Base-by-base conservation (phyloP, 768 basidiomycete genomes). In the Tubosaeta brunneosetosa region DNA sequence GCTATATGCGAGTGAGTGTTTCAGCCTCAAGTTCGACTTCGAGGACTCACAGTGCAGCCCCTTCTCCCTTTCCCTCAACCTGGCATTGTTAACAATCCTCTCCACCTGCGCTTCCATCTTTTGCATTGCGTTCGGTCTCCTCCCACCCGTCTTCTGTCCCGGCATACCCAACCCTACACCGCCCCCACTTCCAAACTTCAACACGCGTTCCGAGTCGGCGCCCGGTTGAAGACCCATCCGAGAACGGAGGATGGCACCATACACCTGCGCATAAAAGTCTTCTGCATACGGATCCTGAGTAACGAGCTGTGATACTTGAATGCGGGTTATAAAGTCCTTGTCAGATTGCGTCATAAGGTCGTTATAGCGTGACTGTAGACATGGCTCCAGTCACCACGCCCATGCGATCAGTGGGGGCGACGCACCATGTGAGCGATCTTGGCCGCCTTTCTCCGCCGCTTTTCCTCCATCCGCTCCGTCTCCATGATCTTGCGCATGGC, bases 241-340 rank as follows among this genome's bases (percentile, higher is more conserved):
- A 36, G 88, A 86, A 42, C 92, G 84, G 47, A 91, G 63, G 52
- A 95, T 82, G 1, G 91, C 89, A 36, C 89, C 86, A 65, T 91
- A 94, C 3, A 97, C 94, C 70, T 98, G 94, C 11, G 94, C 97
- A 64, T 99, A 99, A 68, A 97, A 99, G 67, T 99, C 97, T 57
- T 98, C 95, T 31, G 91, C 85, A 69, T 95, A 98, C 0, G 97
- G 97, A 71, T 99, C 97, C 63, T 91, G 86, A 6, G 94, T 95
- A 41, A 97, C 94, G 38, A 98, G 87, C 65, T 98, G 97, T 2
- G 95, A 97, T 32, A 99, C 91, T 69, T 99, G 97, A 57, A 99
- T 98, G 25, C 97, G 85, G 33, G 97, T 98, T 72, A 99, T 98
- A 66, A 98, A 99, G 66, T 98, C 97, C 73, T 98, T 98, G 77